Conservation (phyloP, 164 flowering plant species). For the Tetrastigma voinierianum region DNA sequence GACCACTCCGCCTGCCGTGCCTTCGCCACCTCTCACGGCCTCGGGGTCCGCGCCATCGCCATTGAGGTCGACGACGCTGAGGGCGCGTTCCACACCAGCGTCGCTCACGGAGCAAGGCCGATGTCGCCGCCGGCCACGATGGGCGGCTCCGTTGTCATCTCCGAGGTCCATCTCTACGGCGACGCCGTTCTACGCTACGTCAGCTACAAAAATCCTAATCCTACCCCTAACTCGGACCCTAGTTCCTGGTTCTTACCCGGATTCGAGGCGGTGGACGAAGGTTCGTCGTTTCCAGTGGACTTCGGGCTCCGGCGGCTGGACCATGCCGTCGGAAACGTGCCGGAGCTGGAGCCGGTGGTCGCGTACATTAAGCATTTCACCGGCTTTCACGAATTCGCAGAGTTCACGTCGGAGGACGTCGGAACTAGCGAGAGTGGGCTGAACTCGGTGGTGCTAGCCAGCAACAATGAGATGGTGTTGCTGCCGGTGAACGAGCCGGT, state of each 20-base stretch:
- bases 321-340: conserved; percentile 86
- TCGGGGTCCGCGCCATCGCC: conserved; percentile 66
- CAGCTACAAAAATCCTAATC: conserved; percentile 28
- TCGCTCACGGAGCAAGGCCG: conserved; percentile 56
- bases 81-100: conserved; percentile 39
- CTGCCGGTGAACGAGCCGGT: conserved; percentile 91
- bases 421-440: conserved; percentile 89
- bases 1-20: conserved; percentile 28
- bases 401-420: conserved; percentile 86
- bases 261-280: conserved; percentile 41
- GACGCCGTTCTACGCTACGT: conserved; percentile 67
- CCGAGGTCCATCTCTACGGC: conserved; percentile 67
- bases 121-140: conserved; percentile 32
- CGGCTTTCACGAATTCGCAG: conserved; percentile 89
- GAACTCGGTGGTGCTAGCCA: conserved; percentile 77
- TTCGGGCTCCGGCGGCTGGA: conserved; percentile 73
- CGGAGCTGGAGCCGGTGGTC: conserved; percentile 53
- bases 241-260: conserved; percentile 50
- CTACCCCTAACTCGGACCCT: background rate
- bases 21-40: conserved; percentile 67
- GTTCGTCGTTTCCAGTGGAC: conserved; percentile 38
- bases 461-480: conserved; percentile 72
- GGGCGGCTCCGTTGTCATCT: conserved; percentile 18
- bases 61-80: conserved; percentile 67
- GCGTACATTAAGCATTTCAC: conserved; percentile 60